phyloP scores from a whole-genome alignment of 805 yeast species.

The Saturnispora ahearnii region DNA sequence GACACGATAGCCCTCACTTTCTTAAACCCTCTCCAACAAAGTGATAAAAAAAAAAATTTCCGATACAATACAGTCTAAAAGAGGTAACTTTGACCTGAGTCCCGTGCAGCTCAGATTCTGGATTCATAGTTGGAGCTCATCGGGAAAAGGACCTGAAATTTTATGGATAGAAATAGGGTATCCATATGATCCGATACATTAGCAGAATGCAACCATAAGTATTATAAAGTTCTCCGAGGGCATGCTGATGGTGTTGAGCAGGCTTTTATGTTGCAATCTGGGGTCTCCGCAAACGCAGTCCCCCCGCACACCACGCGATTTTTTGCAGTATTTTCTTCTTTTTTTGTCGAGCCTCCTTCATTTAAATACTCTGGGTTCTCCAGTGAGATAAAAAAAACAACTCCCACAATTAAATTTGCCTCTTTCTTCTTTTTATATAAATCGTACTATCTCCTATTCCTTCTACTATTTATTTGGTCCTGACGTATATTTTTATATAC shows the following conservation, averaged over 20 bases:
- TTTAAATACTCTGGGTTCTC: not conserved
- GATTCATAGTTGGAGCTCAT: not conserved
- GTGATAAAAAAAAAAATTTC: too few relatives aligned
- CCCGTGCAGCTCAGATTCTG: not conserved
- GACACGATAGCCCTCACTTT: too few relatives aligned
- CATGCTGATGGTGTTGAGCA: not conserved
- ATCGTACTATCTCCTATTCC: too few relatives aligned
- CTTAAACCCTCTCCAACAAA: too few relatives aligned
- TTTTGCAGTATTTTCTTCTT: not conserved
- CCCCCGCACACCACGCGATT: conserved; percentile 2
- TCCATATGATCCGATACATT: not conserved
- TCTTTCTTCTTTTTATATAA: too few relatives aligned
- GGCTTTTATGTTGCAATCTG: not conserved
- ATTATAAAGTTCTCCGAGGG: not conserved
- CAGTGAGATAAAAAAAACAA: too few relatives aligned
- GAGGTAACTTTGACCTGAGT: not conserved
- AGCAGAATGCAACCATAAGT: not conserved
- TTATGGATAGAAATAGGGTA: not conserved
- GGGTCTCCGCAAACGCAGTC: not conserved
- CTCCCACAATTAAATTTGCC: too few relatives aligned
- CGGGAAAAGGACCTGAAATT: not conserved
- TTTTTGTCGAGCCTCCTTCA: not conserved
- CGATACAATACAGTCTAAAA: too few relatives aligned
- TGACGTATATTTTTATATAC: too few relatives aligned
- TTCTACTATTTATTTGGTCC: too few relatives aligned